Evolutionary conservation across 148 eudicot species (phyloP), one percentile per base, ranked within the genome.

Genomic region (Camellia sinensis): DNA sequence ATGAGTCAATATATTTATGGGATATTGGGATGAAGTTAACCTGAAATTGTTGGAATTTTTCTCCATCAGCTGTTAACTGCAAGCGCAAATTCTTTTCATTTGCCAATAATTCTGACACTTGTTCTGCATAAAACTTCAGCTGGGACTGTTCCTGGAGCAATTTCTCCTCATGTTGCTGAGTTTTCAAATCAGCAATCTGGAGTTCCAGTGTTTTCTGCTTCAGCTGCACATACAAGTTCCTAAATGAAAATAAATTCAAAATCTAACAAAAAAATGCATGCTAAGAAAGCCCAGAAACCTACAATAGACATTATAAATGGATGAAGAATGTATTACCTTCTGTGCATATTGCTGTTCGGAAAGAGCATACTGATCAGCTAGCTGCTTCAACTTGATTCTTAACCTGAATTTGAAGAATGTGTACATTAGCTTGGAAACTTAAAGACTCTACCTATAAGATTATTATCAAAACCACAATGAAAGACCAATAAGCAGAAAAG

Each of bases 21-120:
- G 56, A 54, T 50, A 60, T 71, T 18, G 43, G 70, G 56, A 54
- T 50, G 66, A 75, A 73, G 45, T 71, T 84, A 78, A 93, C 98
- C 92, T 96, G 99, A 71, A 96, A 96, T 73, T 96, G 98, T 79
- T 96, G 99, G 83, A 96, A 96, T 67, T 96, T 96, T 88, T 92
- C 98, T 60, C 98, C 98, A 80, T 96, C 99, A 71, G 98, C 95
- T 69, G 92, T 89, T 77, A 96, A 91, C 78, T 96, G 99, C 74
- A 86, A 85, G 62, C 99, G 91, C 80, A 96, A 78, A 87, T 86
- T 90, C 86, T 94, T 92, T 80, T 96, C 98, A 75, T 97, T 96
- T 83, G 89, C 91, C 82, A 92, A 84, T 45, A 90, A 85, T 81
- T 90, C 92, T 75, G 98, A 89, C 84, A 96, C 88, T 85, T 96